Percentiles rank a stretch among this genome's conserved stretches.
phyloP scores from a whole-genome alignment of 805 yeast genomes.

The Kazachstania bromeliacearum region DNA sequence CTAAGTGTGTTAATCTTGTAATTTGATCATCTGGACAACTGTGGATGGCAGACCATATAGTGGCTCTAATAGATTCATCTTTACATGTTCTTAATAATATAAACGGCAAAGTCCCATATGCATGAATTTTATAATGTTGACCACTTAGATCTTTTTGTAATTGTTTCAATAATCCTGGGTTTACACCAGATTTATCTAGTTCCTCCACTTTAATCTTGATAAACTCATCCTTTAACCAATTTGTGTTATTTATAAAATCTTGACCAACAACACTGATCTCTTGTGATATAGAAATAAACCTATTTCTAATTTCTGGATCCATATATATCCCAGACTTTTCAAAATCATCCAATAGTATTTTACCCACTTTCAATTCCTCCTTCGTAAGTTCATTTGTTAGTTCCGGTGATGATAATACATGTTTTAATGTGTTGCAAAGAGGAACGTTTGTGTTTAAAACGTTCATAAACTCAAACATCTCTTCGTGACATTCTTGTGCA shows the following conservation, averaged over 20 bases:
- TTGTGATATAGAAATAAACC: slow-evolving; percentile 71
- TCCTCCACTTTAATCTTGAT: slow-evolving; percentile 19
- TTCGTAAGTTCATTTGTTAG: slow-evolving; percentile 34
- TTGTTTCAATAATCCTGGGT: slow-evolving; percentile 16
- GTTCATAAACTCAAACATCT: slow-evolving; percentile 90
- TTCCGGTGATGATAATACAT: slow-evolving; percentile 37
- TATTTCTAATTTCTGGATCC: slow-evolving; percentile 51
- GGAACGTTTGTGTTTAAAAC: slow-evolving; percentile 74
- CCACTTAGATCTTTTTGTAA: slow-evolving; percentile 32
- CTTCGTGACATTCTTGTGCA: slow-evolving; percentile 81
- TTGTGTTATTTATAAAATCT: slow-evolving; percentile 40
- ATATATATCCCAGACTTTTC: slow-evolving; percentile 83
- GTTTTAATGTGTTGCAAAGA: slow-evolving; percentile 49
- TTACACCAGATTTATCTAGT: slow-evolving; percentile 13
- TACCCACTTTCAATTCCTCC: slow-evolving; percentile 81
- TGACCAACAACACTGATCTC: slow-evolving; percentile 77
- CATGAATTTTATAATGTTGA: slow-evolving; percentile 41
- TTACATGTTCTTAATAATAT: slow-evolving; percentile 52
- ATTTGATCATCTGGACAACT: slow-evolving; percentile 58
- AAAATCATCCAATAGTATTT: slow-evolving; percentile 71
- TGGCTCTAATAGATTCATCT: slow-evolving; percentile 47
- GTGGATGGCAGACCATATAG: slow-evolving; percentile 69
- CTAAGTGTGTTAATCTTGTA: slow-evolving; percentile 43
- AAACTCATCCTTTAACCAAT: slow-evolving; percentile 12
- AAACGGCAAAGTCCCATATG: slow-evolving; percentile 56